Base-by-base conservation (phyloP, 805 yeast genomes). In the Candida railenensis region DNA sequence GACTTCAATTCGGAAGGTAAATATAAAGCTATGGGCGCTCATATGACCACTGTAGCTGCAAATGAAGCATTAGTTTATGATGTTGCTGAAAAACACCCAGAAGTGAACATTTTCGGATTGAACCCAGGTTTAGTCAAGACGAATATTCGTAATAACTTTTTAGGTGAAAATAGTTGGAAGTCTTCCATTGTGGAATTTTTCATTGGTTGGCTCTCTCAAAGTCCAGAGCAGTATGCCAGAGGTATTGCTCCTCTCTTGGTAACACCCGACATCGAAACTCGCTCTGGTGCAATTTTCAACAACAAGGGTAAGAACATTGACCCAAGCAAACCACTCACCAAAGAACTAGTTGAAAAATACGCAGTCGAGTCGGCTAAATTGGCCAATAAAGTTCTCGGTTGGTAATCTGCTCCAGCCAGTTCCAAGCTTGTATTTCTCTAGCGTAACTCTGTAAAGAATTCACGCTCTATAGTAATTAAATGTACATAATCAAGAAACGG, bases 21-120 rank as follows among this genome's bases (percentile, higher is more conserved):
- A 1, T 71, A 71, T 52, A 53, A 56, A 8, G 55, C 56, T 9
- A 34, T 49, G 30, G 45, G 42, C 5, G 62, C 72, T 2, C 76
- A 71, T 47, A 60, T 63, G 67, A 69, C 57, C 42, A 71, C 76
- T 0, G 74, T 71, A n/a, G 75, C 75, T 2, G 73, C 72, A 1
- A 71, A 71, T 46, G 76, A 71, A 48, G 57, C 69, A 1, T 47
- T 71, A 20, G 73, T 70, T 1, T 34, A 43, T 28, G 50, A 51
- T 25, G 32, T 44, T 25, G 54, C 49, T 1, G 20, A 45, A 11
- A 48, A 49, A 21, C 59, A 55, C 42, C 53, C 60, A 1, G 47
- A 55, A 15, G 47, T 56, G n/a, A 47, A 58, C 36, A 45, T 65
- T 32, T 69, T 50, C 50, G 77, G 77, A 1, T 56, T 71, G 34